These are phyloP conservation scores for Calonectria henricotiae DNA, from an alignment of 2,329 filamentous ascomycete species.

Conservation along the genomic window DNA sequence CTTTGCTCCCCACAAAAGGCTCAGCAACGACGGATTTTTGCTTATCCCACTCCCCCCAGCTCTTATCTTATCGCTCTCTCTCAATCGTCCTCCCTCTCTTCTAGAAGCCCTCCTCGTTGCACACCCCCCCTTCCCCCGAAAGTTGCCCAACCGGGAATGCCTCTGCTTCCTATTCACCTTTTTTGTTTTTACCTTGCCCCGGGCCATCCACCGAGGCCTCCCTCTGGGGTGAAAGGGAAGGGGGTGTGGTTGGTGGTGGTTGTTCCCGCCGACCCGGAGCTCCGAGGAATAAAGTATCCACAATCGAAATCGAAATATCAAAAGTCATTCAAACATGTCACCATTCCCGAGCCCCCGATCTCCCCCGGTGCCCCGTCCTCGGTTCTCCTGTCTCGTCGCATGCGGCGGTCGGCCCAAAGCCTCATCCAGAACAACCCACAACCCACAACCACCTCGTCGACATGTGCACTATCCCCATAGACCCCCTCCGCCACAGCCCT, in stretches of 20 bases:
- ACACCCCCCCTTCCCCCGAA: not conserved
- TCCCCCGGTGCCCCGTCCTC: slow-evolving; percentile 33
- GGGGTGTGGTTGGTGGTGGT: not conserved
- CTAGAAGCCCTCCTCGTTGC: slow-evolving; percentile 45
- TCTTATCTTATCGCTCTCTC: slow-evolving; percentile 20
- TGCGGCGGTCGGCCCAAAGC: slow-evolving; percentile 6
- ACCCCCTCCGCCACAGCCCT: not conserved
- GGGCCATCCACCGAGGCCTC: slow-evolving; percentile 40
- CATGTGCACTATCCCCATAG: not conserved
- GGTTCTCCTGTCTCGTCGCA: slow-evolving; percentile 30
- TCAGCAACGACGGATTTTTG: slow-evolving; percentile 48
- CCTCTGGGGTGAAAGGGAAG: slow-evolving; percentile 21
- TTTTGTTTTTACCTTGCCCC: slow-evolving; percentile 28
- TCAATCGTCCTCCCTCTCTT: slow-evolving; percentile 34
- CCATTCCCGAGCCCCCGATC: slow-evolving; percentile 45
- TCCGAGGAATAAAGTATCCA: slow-evolving; percentile 46
- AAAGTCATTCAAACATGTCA: slow-evolving; percentile 53
- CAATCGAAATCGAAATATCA: slow-evolving; percentile 22
- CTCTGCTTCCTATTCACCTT: not conserved
- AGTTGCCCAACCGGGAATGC: slow-evolving; percentile 12
- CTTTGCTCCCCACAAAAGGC: slow-evolving; percentile 26
- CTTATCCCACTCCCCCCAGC: slow-evolving; percentile 49
- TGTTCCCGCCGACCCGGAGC: slow-evolving; percentile 49
- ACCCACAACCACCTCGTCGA: not conserved
- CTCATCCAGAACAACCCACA: not conserved